Evolutionary conservation across 2,329 filamentous ascomycete genomes (phyloP), one percentile per base, ranked within the genome.

Genomic region (Intubia oerlemansii): DNA sequence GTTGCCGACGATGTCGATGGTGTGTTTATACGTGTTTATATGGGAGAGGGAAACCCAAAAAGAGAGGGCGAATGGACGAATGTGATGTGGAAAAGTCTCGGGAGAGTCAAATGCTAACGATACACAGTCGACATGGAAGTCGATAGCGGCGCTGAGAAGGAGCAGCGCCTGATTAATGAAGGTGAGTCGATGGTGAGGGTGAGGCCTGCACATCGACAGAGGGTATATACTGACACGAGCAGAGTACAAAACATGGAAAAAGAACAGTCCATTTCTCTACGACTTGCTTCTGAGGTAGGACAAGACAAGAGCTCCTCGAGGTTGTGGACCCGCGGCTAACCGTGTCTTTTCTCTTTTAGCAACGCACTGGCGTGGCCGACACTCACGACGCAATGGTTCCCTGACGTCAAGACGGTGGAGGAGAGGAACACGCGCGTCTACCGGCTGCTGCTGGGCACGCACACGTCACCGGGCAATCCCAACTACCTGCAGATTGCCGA

Each of bases 181-280:
- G 78, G 76, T 76, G 27, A 9, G 34, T 21, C 2, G 56, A 28
- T 39, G 31, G 29, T 9, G 24, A 3, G 13, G 9, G 20, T 17
- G 16, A 12, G 10, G 18, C 4, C 4, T 11, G 24, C 11, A 3
- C 8, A 20, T 10, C 13, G 7, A 14, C 19, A 12, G 3, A 12
- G 11, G 21, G 12, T 11, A 25, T 16, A 25, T 14, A 7, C 11
- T n/a, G 15, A 13, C n/a, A 12, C 22, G 9, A 17, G 1, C 42
- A 82, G 88, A 98, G 51, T 98, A 98, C 66, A 98, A 98, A 52
- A 93, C 85, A 39, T 98, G 88, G 88, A 98, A 98, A 64, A 98
- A 98, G 62, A 98, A 98, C 54, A 81, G 79, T 39, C 84, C 88
- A 4, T 95, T 95, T 47, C 75, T 98, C 42, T 98, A 98, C 51